These are phyloP conservation scores for Suillus plorans DNA, from an alignment of 768 basidiomycete species.

Conservation along the genomic window DNA sequence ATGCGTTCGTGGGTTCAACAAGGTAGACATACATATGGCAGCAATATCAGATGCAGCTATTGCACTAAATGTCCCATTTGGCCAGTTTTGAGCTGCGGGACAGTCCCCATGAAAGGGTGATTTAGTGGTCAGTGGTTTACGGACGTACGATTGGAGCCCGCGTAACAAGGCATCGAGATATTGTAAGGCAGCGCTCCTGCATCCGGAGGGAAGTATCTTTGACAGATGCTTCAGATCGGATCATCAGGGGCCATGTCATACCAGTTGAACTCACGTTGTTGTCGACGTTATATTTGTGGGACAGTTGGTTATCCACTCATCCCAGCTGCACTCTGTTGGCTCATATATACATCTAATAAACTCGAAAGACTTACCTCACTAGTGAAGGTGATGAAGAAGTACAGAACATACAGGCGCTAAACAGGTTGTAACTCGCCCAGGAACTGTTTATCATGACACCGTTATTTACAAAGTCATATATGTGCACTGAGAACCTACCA, in stretches of 20 bases:
- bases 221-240: neutral
- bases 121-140: neutral
- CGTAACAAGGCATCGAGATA: conserved; percentile 25
- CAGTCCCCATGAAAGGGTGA: conserved; percentile 1
- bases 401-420: conserved; percentile 27
- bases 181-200: conserved; percentile 7
- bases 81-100: conserved; percentile 22
- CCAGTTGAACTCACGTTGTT: conserved; percentile 16
- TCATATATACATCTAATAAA: neutral
- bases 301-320: conserved; percentile 17
- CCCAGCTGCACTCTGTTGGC: conserved; percentile 20
- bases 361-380: conserved; percentile 14
- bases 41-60: conserved; percentile 17
- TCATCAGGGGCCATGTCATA: neutral
- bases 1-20: neutral
- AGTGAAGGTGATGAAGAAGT: conserved; percentile 13
- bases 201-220: conserved; percentile 23
- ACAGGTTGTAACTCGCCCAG: conserved; percentile 30
- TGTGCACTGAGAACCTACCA: conserved; percentile 16
- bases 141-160: conserved; percentile 23
- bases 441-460: conserved; percentile 14
- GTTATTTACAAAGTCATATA: neutral
- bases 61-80: conserved; percentile 16
- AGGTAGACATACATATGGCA: conserved; percentile 12
- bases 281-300: conserved; percentile 15